Base-by-base conservation (phyloP, 345 rosid genomes). In the Viola odorata region DNA sequence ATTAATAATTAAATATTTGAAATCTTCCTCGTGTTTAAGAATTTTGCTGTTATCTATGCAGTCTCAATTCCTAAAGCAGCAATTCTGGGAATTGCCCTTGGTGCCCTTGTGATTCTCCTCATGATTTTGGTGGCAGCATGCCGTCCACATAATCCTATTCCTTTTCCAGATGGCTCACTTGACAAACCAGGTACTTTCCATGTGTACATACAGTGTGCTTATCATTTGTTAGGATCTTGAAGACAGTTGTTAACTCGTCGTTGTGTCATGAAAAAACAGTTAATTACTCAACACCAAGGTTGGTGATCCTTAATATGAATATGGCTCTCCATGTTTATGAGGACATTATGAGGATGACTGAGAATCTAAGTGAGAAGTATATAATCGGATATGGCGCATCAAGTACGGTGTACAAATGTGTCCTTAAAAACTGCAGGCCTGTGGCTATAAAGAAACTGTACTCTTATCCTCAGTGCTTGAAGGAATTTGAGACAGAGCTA, bases 311-410 rank as follows among this genome's bases (percentile, higher is more conserved):
- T 75, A 73, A 90, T 72, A 86, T 90, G 99, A 94, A 94, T 65
- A 88, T 94, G 99, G 95, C 99, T 5, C 96, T 94, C 61, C 99
- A 94, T 15, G 89, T 94, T 17, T 90, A 94, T 0, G 96, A 94
- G 72, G 99, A 94, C 74, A 94, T 94, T 55, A 90, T 85, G 99
- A 81, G 96, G 80, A 88, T 94, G 99, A 94, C 95, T 0, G 99
- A 94, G 80, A 90, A 88, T 69, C 72, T 94, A 59, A 94, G 87
- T 63, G 96, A 88, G 84, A 86, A 94, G 76, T 88, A 90, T 47
- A 80, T 88, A 65, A 86, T 88, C 58, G 99, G 99, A 41, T 67
- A 63, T 32, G 99, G 99, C 37, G 97, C 99, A 53, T 90, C 97
- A 6, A 90, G 96, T 78, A 85, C 89, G 0, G 99, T 94, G 6